These are phyloP conservation scores for Crassisporium funariophilum DNA, from an alignment of 768 basidiomycete genomes.

Conservation along the genomic window DNA sequence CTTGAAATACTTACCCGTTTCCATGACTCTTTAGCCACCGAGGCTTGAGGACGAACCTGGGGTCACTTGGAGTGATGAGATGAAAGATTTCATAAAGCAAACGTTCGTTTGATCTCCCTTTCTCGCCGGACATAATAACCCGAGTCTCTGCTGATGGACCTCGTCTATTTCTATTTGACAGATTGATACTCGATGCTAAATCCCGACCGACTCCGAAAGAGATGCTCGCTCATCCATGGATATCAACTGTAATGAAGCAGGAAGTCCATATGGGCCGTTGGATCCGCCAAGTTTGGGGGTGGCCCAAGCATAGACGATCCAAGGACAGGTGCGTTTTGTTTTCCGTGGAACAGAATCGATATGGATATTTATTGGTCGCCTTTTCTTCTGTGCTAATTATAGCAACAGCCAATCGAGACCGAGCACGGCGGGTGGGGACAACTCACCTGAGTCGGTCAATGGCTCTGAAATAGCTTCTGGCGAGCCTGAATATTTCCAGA, in stretches of 20 bases:
- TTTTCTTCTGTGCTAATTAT: neutral
- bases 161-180: slow-evolving; percentile 25
- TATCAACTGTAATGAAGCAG: slow-evolving; percentile 17
- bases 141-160: slow-evolving; percentile 10
- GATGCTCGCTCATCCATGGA: slow-evolving; percentile 50
- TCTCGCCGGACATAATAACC: neutral
- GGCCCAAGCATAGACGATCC: slow-evolving; percentile 11
- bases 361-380: neutral
- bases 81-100: slow-evolving; percentile 89
- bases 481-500: too few relatives aligned
- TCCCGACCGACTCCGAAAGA: slow-evolving; percentile 78
- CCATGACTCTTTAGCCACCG: slow-evolving; percentile 60
- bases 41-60: slow-evolving; percentile 71
- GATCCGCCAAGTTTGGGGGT: slow-evolving; percentile 28
- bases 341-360: too few relatives aligned
- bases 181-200: slow-evolving; percentile 65
- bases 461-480: too few relatives aligned
- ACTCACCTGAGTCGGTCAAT: neutral
- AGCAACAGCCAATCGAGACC: neutral
- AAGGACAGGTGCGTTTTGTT: neutral
- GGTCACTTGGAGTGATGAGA: slow-evolving; percentile 77
- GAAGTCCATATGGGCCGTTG: slow-evolving; percentile 24
- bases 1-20: neutral
- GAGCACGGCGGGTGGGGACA: neutral
- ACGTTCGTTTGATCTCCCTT: slow-evolving; percentile 55